These are phyloP conservation scores for Poa pratensis DNA, from an alignment of 176 grass and related monocot genomes.

Conservation along the genomic window DNA sequence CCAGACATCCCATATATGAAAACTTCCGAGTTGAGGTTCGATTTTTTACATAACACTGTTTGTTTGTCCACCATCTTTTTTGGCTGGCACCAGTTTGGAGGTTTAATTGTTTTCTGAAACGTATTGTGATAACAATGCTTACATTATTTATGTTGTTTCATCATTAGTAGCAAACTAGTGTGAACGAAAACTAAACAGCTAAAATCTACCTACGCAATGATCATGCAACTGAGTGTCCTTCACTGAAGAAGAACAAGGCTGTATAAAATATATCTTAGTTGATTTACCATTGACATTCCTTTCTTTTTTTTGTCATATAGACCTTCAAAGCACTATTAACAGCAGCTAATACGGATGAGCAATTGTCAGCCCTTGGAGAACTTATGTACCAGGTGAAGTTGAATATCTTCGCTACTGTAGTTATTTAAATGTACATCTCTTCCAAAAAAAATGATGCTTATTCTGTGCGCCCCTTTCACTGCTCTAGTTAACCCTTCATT, in stretches of 20 bases:
- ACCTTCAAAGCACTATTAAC: conserved; percentile 76
- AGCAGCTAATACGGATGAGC: conserved; percentile 76
- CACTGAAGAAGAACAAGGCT: no score
- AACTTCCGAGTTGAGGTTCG: conserved; percentile 91
- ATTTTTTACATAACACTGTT: background rate
- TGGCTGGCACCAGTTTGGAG: background rate
- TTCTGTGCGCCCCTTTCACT: no score
- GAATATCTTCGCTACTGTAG: background rate
- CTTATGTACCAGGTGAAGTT: conserved; percentile 97
- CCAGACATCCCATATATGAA: conserved; percentile 96
- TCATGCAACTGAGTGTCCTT: no score
- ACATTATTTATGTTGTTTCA: background rate
- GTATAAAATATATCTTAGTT: no score
- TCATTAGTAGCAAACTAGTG: background rate
- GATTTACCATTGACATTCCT: conserved; percentile 19
- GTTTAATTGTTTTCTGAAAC: background rate
- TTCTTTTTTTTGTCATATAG: conserved; percentile 39
- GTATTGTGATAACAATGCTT: background rate
- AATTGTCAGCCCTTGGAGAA: conserved; percentile 83
- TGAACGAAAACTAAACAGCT: no score
- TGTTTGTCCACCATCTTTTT: background rate
- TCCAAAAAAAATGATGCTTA: conserved; percentile 20
- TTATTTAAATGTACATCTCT: background rate
- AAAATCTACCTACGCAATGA: no score
- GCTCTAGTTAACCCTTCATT: background rate